phyloP scores from a whole-genome alignment of 768 basidiomycete species.

The Calocybe cyanea region DNA sequence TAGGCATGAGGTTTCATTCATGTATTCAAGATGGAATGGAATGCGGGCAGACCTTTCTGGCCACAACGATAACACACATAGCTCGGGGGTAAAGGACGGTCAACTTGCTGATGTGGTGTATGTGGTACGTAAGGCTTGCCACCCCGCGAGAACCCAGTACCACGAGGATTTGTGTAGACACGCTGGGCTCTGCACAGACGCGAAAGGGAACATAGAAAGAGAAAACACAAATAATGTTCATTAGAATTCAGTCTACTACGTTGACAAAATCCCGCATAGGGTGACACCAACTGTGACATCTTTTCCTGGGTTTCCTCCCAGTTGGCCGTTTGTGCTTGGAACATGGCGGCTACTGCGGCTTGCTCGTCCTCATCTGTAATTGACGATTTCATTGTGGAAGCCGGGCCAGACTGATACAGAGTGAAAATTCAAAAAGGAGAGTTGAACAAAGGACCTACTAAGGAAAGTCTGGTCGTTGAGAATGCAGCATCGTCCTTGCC shows the following conservation, averaged over 20 bases:
- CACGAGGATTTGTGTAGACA: slow-evolving; percentile 63
- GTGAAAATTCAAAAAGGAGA: slow-evolving; percentile 5
- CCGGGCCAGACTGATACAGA: slow-evolving; percentile 22
- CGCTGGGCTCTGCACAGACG: slow-evolving; percentile 57
- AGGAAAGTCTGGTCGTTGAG: slow-evolving; percentile 29
- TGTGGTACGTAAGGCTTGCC: slow-evolving; percentile 55
- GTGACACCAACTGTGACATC: slow-evolving; percentile 96
- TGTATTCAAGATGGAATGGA: background rate
- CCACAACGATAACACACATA: slow-evolving; percentile 99
- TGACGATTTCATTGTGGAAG: slow-evolving; percentile 30
- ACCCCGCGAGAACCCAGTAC: slow-evolving; percentile 58
- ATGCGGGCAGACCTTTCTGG: slow-evolving; percentile 72
- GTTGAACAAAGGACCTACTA: slow-evolving; percentile 19
- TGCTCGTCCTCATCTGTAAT: slow-evolving; percentile 77
- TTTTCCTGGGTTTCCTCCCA: slow-evolving; percentile 99
- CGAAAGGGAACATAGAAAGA: slow-evolving; percentile 21
- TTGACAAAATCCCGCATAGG: slow-evolving; percentile 51
- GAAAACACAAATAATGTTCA: slow-evolving; percentile 51
- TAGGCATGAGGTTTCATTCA: slow-evolving; percentile 11
- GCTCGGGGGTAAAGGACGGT: slow-evolving; percentile 84
- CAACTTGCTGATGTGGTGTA: slow-evolving; percentile 47
- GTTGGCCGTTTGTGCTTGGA: slow-evolving; percentile 87
- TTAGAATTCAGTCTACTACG: slow-evolving; percentile 73
- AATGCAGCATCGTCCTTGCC: slow-evolving; percentile 59
- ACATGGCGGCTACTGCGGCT: slow-evolving; percentile 98